phyloP scores from a whole-genome alignment of 1,284 basidiomycete genomes.

The Chondrostereum purpureum region DNA sequence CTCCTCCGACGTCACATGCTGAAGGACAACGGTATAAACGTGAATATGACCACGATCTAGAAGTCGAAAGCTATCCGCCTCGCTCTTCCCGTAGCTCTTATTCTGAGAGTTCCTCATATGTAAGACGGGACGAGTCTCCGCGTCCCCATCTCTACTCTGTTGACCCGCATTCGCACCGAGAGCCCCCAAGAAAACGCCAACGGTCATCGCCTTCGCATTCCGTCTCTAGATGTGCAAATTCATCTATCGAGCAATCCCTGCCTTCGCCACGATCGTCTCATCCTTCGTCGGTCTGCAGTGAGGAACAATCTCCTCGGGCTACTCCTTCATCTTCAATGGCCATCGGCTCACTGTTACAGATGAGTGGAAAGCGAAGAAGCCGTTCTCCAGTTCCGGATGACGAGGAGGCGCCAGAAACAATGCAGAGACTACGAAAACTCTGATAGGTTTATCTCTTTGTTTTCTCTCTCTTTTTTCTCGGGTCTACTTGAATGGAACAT shows the following conservation, averaged over 20 bases:
- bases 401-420: neutral
- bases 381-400: neutral
- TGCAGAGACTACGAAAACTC: neutral
- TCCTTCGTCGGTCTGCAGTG: constrained; percentile 34
- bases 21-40: neutral
- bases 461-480: no score
- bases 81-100: neutral
- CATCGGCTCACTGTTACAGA: constrained; percentile 40
- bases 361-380: constrained; percentile 9
- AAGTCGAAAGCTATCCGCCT: neutral
- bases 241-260: neutral
- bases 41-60: neutral
- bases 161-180: constrained; percentile 17
- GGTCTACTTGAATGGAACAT: neutral
- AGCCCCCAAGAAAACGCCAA: constrained; percentile 41
- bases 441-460: neutral
- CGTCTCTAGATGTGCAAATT: neutral
- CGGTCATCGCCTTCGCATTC: constrained; percentile 30
- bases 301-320: constrained; percentile 40
- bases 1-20: neutral
- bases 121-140: constrained; percentile 2
- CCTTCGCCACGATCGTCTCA: constrained; percentile 6
- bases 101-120: constrained; percentile 1
- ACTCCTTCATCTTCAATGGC: constrained; percentile 43
- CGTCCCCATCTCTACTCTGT: constrained; percentile 1